These are phyloP conservation scores for Arthrobotrys iridis DNA, from an alignment of 2,329 filamentous ascomycete species.

Conservation along the genomic window DNA sequence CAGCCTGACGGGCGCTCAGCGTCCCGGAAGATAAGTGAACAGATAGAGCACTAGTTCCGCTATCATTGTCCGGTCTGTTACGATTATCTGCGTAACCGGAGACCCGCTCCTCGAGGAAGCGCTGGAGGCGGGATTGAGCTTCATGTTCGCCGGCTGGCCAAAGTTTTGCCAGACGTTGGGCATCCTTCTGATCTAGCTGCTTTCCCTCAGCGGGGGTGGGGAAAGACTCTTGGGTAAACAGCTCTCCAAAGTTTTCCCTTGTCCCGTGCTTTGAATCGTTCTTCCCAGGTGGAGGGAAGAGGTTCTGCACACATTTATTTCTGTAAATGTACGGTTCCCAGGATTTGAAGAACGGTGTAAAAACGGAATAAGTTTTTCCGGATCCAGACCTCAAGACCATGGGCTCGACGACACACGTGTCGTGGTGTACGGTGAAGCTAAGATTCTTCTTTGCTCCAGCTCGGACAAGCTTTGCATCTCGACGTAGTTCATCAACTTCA, in stretches of 20 bases:
- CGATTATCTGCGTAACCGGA: constrained; percentile 71
- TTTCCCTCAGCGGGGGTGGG: constrained; percentile 58
- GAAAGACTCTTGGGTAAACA: constrained; percentile 25
- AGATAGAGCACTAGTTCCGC: constrained; percentile 75
- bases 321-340: constrained; percentile 79
- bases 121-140: constrained; percentile 71
- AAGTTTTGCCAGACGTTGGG: constrained; percentile 60
- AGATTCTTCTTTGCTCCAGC: constrained; percentile 72
- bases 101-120: constrained; percentile 74
- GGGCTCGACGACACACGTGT: constrained; percentile 83
- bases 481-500: constrained; percentile 85
- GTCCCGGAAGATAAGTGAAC: constrained; percentile 77
- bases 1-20: constrained; percentile 73
- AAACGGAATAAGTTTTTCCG: constrained; percentile 84
- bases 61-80: constrained; percentile 71
- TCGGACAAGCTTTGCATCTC: constrained; percentile 75
- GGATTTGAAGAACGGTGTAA: constrained; percentile 80
- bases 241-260: constrained; percentile 19
- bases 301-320: constrained; percentile 73
- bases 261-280: constrained; percentile 65
- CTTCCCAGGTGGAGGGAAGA: constrained; percentile 68
- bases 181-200: constrained; percentile 12
- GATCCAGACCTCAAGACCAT: constrained; percentile 62
- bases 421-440: constrained; percentile 76
- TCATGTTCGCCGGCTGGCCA: constrained; percentile 78